Percentiles rank a stretch among this genome's conserved stretches.
Evolutionary conservation across 177 flowering plant species (phyloP).

Genomic region (Vitis hybrid): DNA sequence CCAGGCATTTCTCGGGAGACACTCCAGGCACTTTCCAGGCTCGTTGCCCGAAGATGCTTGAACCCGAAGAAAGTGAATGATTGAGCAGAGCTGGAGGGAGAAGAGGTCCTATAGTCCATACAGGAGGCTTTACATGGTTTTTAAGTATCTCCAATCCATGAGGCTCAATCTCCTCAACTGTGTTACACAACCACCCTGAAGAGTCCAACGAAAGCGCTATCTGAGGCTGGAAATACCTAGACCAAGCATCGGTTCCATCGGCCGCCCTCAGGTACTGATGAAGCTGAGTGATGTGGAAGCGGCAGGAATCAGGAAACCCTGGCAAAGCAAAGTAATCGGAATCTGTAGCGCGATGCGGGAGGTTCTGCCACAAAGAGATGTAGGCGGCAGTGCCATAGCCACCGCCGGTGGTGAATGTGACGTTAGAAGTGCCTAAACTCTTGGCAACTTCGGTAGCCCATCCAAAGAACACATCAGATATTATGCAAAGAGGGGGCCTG

Average conservation of each 20-base stretch:
- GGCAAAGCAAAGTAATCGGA: conserved; percentile 40
- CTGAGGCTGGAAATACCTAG: conserved; percentile 37
- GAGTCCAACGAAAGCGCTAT: conserved; percentile 28
- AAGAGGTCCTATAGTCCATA: conserved; percentile 55
- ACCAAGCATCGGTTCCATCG: conserved; percentile 42
- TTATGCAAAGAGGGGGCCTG: conserved; percentile 41
- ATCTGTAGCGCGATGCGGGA: conserved; percentile 39
- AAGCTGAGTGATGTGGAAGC: conserved; percentile 36
- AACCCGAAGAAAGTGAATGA: neutral
- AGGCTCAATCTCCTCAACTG: conserved; percentile 54
- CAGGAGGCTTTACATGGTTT: conserved; percentile 30
- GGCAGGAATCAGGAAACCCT: conserved; percentile 44
- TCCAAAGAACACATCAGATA: conserved; percentile 52
- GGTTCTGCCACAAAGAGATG: conserved; percentile 47
- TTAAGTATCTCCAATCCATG: conserved; percentile 32
- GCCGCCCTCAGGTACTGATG: conserved; percentile 37
- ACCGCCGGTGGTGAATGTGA: conserved; percentile 43
- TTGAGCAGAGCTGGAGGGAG: conserved; percentile 27
- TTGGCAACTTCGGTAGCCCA: conserved; percentile 49
- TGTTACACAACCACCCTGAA: conserved; percentile 44
- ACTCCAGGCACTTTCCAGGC: conserved; percentile 31
- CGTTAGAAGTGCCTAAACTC: conserved; percentile 19
- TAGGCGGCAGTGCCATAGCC: conserved; percentile 52
- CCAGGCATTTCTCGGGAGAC: conserved; percentile 21
- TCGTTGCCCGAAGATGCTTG: neutral